A percentile compares a stretch with the other conserved stretches of the same genome.
phyloP scores from a whole-genome alignment of 306 rosid species.

The Herpetospermum pedunculosum region DNA sequence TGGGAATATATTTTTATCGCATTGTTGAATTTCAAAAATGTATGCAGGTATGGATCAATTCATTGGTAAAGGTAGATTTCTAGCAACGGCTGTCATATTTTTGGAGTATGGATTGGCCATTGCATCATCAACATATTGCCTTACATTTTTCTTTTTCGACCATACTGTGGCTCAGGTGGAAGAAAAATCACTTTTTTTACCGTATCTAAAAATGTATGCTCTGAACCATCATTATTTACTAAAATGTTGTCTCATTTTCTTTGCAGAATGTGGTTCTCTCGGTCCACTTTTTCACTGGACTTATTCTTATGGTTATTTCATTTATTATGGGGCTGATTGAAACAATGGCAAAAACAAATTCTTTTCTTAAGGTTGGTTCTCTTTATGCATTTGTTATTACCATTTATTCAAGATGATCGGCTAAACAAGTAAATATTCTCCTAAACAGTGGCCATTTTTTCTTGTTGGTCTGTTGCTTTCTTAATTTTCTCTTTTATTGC shows the following conservation, averaged over 20 bases:
- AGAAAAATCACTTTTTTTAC: background rate
- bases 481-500: no score
- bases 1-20: constrained; percentile 6
- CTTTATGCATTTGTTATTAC: background rate
- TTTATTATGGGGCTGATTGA: constrained; percentile 79
- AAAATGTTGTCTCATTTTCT: background rate
- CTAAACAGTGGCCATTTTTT: no score
- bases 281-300: constrained; percentile 79
- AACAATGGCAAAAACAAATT: constrained; percentile 57
- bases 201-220: background rate
- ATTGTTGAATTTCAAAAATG: constrained; percentile 3
- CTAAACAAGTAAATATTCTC: background rate
- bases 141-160: constrained; percentile 80
- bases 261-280: constrained; percentile 84
- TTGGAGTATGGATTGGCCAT: constrained; percentile 82
- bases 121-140: constrained; percentile 92
- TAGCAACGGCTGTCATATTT: constrained; percentile 57
- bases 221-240: background rate
- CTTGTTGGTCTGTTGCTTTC: no score
- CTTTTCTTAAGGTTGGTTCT: constrained; percentile 70
- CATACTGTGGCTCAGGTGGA: constrained; percentile 87
- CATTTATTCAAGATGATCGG: background rate
- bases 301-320: constrained; percentile 84
- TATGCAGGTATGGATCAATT: constrained; percentile 80
- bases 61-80: constrained; percentile 67